phyloP scores from a whole-genome alignment of 148 eudicot genomes.

The Chenopodium album region DNA sequence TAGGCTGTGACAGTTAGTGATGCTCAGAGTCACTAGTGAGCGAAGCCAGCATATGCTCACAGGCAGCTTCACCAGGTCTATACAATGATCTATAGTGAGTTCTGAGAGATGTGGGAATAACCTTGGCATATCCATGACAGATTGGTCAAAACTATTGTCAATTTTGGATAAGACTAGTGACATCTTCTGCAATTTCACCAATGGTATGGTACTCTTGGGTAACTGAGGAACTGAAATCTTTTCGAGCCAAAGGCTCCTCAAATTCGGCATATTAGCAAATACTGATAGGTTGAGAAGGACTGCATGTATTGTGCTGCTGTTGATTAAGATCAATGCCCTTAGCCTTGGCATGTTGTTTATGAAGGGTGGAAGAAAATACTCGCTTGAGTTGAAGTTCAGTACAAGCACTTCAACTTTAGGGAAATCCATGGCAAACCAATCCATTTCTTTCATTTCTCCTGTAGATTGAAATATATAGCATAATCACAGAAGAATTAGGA shows the following conservation, averaged over 20 bases:
- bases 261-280: conserved; percentile 43
- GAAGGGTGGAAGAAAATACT: conserved; percentile 72
- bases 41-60: conserved; percentile 47
- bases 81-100: conserved; percentile 78
- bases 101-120: conserved; percentile 65
- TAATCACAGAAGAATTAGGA: not conserved
- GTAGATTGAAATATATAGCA: conserved; percentile 1
- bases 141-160: conserved; percentile 33
- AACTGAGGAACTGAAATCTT: conserved; percentile 56
- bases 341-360: conserved; percentile 69
- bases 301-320: conserved; percentile 53
- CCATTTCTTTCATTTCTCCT: conserved; percentile 75
- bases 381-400: conserved; percentile 56
- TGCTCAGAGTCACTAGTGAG: conserved; percentile 49
- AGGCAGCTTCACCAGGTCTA: conserved; percentile 53
- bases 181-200: conserved; percentile 48
- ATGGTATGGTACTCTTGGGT: conserved; percentile 43
- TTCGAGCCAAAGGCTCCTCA: conserved; percentile 81
- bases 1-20: conserved; percentile 74
- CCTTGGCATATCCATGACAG: conserved; percentile 45
- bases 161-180: conserved; percentile 68
- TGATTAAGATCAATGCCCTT: conserved; percentile 59
- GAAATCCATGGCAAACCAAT: conserved; percentile 66
- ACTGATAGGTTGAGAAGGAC: conserved; percentile 51
- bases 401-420: conserved; percentile 86